Base-by-base conservation (phyloP, 73 alveolate genomes). In the Blepharisma stoltei region DNA sequence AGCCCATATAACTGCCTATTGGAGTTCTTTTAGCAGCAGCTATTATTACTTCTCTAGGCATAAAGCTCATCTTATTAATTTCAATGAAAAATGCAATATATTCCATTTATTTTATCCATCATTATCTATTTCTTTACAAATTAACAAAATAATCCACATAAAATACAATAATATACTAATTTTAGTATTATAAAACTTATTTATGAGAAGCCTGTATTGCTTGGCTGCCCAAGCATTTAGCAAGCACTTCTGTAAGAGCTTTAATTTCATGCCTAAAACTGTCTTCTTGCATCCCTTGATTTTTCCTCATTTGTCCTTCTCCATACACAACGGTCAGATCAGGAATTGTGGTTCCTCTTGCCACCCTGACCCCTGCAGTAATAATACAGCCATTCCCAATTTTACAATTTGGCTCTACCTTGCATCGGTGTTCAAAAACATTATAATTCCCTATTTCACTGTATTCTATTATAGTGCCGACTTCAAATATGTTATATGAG, bases 401-500 rank as follows among this genome's bases (percentile, higher is more conserved):
- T 67, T 44, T 83, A 54, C 70, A 38, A 23, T 53, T 48, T 11
- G 77, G 85, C 45, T 32, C 54, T 54, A 70, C 84, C 45, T 43
- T 70, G 23, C 77, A 54, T 54, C 76, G 80, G 84, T 88, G 93
- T 54, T 92, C 89, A 70, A 92, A 81, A 37, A 81, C 80, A 86
- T 90, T 89, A 69, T 23, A 73, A 81, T 90, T 87, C 66, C 93
- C 95, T 50, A 92, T 85, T 55, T 77, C 81, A 1, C 94, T 75
- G 47, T 82, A 69, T 54, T 89, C 95, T 11, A 92, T 54, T 44
- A 65, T 60, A 45, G 88, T 9, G 11, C 95, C 92, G 0, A 92
- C 90, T 81, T 90, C 94, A 78, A 92, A 92, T 68, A 89, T 85
- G 68, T 92, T 92, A 81, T 84, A 92, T 80, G 76, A 71, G 7